Evolutionary conservation across 1,284 basidiomycete genomes (phyloP), one percentile per base, ranked within the genome.

Genomic region (Boletus semigastroideus): DNA sequence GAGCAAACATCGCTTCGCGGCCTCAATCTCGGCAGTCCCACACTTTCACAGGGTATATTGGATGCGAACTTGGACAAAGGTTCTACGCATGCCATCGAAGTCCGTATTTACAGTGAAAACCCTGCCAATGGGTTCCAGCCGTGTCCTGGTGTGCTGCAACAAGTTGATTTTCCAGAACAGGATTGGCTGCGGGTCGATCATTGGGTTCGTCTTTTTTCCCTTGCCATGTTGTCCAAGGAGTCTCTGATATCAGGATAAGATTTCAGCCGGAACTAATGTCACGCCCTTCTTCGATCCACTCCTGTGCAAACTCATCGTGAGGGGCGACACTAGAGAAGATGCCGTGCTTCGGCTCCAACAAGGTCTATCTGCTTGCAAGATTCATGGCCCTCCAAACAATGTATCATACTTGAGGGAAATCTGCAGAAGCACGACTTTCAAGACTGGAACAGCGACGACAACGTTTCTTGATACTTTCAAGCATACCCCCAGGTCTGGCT

Each of bases 61-160:
- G 58, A 59, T 59, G 57, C 55, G 6, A 58, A 63, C 41, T 40
- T 61, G 53, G 55, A 34, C 17, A 48, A 42, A 9, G 42, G 44
- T 13, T 56, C 57, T 3, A 47, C 57, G 0, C 75, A 80, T 55
- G 78, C 83, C 0, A 83, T 89, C 46, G 87, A 90, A 67, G 79
- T 73, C 2, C 78, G 86, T 8, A 63, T 88, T 5, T 88, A 88
- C 59, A 79, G 81, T 45, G 86, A 89, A 67, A 83, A 86, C 53
- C 83, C 86, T 0, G 72, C 76, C 0, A 74, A 77, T 8, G 72
- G 74, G 27, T 89, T 86, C 65, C 69, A 72, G 36, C 87, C 86
- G 2, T 79, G 76, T 40, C 80, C 86, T 11, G 87, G 87, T 1
- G 65, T 84, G 1, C 71, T 89, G 17, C 84, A 87, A 56, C 57